Conservation (phyloP, 2,329 filamentous ascomycete genomes). For the Escovopsis sp. region DNA sequence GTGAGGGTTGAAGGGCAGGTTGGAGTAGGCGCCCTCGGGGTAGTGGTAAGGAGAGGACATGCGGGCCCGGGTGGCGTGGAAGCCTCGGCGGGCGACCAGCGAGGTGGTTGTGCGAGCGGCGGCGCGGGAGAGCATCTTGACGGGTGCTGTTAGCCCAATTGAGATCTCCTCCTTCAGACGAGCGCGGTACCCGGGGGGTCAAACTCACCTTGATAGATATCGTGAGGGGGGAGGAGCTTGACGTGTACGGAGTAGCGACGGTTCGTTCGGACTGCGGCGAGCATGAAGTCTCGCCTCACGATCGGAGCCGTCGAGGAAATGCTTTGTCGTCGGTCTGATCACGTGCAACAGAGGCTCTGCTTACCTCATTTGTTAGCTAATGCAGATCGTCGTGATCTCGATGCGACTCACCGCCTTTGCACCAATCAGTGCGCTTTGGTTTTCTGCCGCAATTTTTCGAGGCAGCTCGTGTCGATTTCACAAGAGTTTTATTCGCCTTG, state of each 20-base stretch:
- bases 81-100: conserved; percentile 74
- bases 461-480: not conserved
- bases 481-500: no score
- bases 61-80: conserved; percentile 79
- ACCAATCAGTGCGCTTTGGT: conserved; percentile 8
- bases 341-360: conserved; percentile 6
- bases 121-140: conserved; percentile 72
- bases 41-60: conserved; percentile 93
- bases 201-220: conserved; percentile 13
- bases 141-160: conserved; percentile 21
- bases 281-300: no score
- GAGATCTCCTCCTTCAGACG: not conserved
- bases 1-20: conserved; percentile 93
- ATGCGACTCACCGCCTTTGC: conserved; percentile 14
- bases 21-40: conserved; percentile 85
- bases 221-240: not conserved
- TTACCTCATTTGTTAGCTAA: no score
- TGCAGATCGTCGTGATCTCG: conserved; percentile 2
- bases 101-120: conserved; percentile 49
- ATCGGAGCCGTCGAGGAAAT: conserved; percentile 9
- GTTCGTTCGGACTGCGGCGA: no score
- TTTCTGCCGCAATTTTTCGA: conserved; percentile 11
- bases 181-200: conserved; percentile 1
- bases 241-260: no score
- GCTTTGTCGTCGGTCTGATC: conserved; percentile 8